phyloP scores from a whole-genome alignment of 2,329 filamentous ascomycete species.

The Aureobasidium pullulans region DNA sequence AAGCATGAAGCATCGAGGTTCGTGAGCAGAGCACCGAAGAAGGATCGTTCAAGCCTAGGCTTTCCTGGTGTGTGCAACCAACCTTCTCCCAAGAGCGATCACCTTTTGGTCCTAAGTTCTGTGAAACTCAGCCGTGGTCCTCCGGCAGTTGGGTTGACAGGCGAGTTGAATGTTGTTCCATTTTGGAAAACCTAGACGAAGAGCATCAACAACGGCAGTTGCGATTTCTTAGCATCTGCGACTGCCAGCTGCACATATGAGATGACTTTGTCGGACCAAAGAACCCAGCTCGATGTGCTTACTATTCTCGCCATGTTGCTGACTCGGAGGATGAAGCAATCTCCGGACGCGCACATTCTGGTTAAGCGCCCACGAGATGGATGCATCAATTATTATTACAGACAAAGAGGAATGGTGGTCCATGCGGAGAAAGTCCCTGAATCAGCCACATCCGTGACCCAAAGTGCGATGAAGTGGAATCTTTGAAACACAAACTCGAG shows the following conservation, averaged over 20 bases:
- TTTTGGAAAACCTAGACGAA: too few relatives aligned
- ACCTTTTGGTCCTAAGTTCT: not conserved
- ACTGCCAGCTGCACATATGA: not conserved
- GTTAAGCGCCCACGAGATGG: not conserved
- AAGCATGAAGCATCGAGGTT: not conserved
- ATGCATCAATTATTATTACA: not conserved
- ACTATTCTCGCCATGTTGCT: not conserved
- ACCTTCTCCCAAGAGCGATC: not conserved
- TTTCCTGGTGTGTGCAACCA: not conserved
- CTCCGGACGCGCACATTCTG: not conserved
- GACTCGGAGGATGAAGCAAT: not conserved
- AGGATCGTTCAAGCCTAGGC: not conserved
- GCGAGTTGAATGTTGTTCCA: not conserved
- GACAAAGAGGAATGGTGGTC: not conserved
- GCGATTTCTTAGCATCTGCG: not conserved
- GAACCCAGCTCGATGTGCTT: not conserved
- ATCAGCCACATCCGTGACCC: not conserved
- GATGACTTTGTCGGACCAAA: not conserved
- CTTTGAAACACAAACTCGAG: not conserved
- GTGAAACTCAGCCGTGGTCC: slow-evolving; percentile 4
- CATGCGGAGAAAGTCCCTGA: not conserved
- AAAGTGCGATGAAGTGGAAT: not conserved
- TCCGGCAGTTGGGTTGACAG: not conserved
- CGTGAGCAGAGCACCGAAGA: not conserved
- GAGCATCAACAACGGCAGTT: not conserved